A percentile compares a stretch with the other conserved stretches of the same genome.
These are phyloP conservation scores for Hanseniaspora singularis DNA, from an alignment of 805 yeast species.

Conservation along the genomic window DNA sequence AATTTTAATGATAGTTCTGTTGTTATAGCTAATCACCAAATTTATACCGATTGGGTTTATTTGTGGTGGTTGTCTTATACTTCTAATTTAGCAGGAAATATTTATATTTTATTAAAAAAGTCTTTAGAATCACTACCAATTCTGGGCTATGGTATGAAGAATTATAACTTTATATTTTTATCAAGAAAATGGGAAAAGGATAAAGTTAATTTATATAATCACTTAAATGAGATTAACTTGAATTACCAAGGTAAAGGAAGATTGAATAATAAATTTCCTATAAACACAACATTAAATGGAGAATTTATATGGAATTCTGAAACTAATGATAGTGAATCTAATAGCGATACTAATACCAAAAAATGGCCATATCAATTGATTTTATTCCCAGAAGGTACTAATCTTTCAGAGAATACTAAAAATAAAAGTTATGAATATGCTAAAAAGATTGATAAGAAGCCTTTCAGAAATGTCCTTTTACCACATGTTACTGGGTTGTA, in stretches of 20 bases:
- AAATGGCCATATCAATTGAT: slow-evolving; percentile 56
- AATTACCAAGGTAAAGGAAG: slow-evolving; percentile 49
- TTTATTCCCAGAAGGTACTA: slow-evolving; percentile 92
- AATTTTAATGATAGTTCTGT: slow-evolving; percentile 43
- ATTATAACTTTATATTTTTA: slow-evolving; percentile 64
- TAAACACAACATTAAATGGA: slow-evolving; percentile 24
- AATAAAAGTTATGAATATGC: slow-evolving; percentile 48
- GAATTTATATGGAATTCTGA: slow-evolving; percentile 21
- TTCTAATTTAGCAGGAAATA: slow-evolving; percentile 47
- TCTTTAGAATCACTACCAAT: slow-evolving; percentile 60
- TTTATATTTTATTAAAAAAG: slow-evolving; percentile 67
- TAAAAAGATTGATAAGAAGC: slow-evolving; percentile 36
- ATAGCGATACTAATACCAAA: slow-evolving; percentile 24
- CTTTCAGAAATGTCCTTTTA: slow-evolving; percentile 53
- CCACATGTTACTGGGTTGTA: slow-evolving; percentile 78
- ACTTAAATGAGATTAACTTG: slow-evolving; percentile 46
- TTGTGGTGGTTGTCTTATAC: slow-evolving; percentile 78
- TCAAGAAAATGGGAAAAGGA: slow-evolving; percentile 82
- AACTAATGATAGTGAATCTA: not conserved
- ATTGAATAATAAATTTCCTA: slow-evolving; percentile 30
- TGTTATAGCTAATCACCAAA: slow-evolving; percentile 80
- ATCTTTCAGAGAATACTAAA: slow-evolving; percentile 55
- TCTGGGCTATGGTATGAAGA: slow-evolving; percentile 75
- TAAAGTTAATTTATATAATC: slow-evolving; percentile 43
- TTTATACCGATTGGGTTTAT: slow-evolving; percentile 87